Evolutionary conservation across 164 flowering plant genomes (phyloP), one percentile per base, ranked within the genome.

Genomic region (Aristolochia contorta): DNA sequence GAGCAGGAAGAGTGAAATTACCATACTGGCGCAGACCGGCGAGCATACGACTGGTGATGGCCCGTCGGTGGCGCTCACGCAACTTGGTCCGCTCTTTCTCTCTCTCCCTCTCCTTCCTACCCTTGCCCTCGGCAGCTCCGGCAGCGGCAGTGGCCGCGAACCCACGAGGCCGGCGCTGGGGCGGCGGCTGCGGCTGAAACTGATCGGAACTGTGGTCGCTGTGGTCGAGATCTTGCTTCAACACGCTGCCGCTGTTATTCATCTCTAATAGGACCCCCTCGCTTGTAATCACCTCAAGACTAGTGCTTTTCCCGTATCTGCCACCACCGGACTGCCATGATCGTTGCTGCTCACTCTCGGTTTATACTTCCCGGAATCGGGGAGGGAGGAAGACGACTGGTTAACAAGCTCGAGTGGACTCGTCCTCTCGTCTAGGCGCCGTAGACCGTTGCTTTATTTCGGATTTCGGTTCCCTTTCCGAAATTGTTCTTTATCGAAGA

Each of bases 21-120:
- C 92, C 92, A 65, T 80, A 80, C 69, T 85, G 88, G 20, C 88
- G 76, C 46, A 85, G 75, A 2, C 88, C 92, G 10, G 88, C 79
- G 22, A 85, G 80, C 85, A 85, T 83, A 5, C 86, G 69, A 65
- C 84, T 81, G 9, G 92, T 85, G 61, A 85, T 83, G 61, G 88
- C 83, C 1, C 92, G 77, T 19, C 92, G 80, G 68, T 83, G 88
- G 0, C 91, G 75, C 65, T 85, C 91, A 12, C 91, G 64, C 4
- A 85, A 78, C 76, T 85, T 83, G 12, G 88, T 85, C 37, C 86
- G 66, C 77, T 83, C 91, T 66, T 83, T 85, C 75, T 85, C 91
- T 53, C 69, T 79, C 75, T 85, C 91, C 66, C 86, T 70, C 77
- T 83, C 86, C 57, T 71, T 79, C 72, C 71, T 78, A 32, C 78